These are phyloP conservation scores for Pachysandra terminalis DNA, from an alignment of 164 flowering plant genomes.

Conservation along the genomic window DNA sequence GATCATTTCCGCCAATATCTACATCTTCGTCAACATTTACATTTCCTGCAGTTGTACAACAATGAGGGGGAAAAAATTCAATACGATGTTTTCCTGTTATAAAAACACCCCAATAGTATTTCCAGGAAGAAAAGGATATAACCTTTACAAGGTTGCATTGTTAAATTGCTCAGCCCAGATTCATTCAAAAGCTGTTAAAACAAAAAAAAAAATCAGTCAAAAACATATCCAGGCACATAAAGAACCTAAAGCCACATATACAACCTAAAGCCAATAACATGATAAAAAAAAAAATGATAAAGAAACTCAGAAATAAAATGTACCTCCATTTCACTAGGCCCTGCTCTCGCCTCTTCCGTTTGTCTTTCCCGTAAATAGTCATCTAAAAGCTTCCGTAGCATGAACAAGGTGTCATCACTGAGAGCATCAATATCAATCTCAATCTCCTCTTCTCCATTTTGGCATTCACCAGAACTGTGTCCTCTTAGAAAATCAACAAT, in stretches of 20 bases:
- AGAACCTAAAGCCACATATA: not conserved
- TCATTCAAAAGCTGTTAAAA: slow-evolving; percentile 48
- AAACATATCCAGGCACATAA: not conserved
- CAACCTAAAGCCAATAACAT: no score
- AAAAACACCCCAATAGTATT: not conserved
- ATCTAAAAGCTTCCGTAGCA: slow-evolving; percentile 68
- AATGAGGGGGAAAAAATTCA: not conserved
- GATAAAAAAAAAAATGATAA: not conserved
- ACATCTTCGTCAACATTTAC: slow-evolving; percentile 66
- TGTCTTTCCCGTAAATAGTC: slow-evolving; percentile 49
- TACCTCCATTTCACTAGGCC: slow-evolving; percentile 73
- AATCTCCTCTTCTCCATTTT: slow-evolving; percentile 64
- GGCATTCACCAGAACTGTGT: slow-evolving; percentile 38
- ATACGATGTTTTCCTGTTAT: not conserved
- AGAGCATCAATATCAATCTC: slow-evolving; percentile 82
- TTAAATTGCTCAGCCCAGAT: slow-evolving; percentile 63
- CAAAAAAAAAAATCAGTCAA: not conserved
- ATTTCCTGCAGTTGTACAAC: slow-evolving; percentile 38
- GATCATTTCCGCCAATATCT: slow-evolving; percentile 80
- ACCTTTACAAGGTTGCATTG: slow-evolving; percentile 63
- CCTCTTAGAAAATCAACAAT: slow-evolving; percentile 65
- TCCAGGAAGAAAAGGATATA: not conserved
- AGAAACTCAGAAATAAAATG: not conserved
- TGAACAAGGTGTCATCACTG: slow-evolving; percentile 57
- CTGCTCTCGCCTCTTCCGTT: slow-evolving; percentile 9